Evolutionary conservation across 1,139 yeast species (phyloP).

Genomic region (Suhomyces bolitotheri): DNA sequence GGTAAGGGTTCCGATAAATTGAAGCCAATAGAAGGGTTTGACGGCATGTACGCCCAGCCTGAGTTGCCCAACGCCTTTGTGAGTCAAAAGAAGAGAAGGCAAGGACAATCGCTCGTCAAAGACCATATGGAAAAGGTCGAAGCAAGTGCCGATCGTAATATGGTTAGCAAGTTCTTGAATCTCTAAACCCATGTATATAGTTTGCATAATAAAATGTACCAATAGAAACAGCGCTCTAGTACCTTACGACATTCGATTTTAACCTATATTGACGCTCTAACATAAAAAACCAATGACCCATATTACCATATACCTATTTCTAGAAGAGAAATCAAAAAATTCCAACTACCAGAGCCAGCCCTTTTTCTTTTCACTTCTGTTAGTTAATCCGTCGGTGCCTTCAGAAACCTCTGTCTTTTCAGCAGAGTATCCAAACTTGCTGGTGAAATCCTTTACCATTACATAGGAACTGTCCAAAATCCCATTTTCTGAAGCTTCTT

Average conservation of each 20-base stretch:
- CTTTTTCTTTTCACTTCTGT: slow-evolving; percentile 15
- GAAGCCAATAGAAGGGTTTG: slow-evolving; percentile 72
- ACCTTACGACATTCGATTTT: not conserved
- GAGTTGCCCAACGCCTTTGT: slow-evolving; percentile 72
- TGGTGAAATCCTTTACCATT: slow-evolving; percentile 18
- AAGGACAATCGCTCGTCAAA: slow-evolving; percentile 42
- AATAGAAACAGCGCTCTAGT: too few species aligned
- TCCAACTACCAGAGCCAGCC: slow-evolving; percentile 36
- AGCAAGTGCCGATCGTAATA: slow-evolving; percentile 30
- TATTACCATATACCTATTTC: not conserved
- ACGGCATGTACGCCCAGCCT: slow-evolving; percentile 74
- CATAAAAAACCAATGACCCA: not conserved
- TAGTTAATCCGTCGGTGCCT: slow-evolving; percentile 16
- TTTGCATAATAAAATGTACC: not conserved
- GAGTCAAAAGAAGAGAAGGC: slow-evolving; percentile 49
- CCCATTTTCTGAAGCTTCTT: slow-evolving; percentile 2
- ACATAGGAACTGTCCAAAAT: slow-evolving; percentile 19
- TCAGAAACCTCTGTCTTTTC: slow-evolving; percentile 2
- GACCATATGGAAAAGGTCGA: slow-evolving; percentile 25
- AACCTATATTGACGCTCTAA: slow-evolving; percentile 3
- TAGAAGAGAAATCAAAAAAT: not conserved
- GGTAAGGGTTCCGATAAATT: slow-evolving; percentile 64
- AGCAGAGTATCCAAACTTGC: slow-evolving; percentile 11
- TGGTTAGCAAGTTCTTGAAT: slow-evolving; percentile 30
- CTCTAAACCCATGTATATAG: slow-evolving; percentile 9